Conservation (phyloP, 441 rosid genomes). For the Adansonia gregorii region DNA sequence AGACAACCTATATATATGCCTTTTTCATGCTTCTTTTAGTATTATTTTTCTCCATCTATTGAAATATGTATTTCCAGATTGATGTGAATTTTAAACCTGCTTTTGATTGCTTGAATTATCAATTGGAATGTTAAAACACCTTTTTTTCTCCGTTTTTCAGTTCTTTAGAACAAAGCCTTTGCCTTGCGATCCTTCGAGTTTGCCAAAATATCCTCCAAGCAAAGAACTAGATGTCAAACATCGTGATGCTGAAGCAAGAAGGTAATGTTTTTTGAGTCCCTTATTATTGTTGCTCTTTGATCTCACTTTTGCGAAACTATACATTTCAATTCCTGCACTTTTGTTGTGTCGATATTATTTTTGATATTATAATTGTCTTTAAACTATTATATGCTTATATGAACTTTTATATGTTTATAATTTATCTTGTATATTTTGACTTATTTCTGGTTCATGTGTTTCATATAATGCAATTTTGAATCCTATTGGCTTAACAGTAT, state of each 20-base stretch:
- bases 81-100: background rate
- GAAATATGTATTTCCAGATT: background rate
- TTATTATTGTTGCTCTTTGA: background rate
- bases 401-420: no score
- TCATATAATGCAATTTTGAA: background rate
- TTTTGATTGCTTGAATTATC: background rate
- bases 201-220: conserved; percentile 77
- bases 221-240: conserved; percentile 75
- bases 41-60: background rate
- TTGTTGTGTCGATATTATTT: background rate
- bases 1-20: background rate
- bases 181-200: conserved; percentile 59
- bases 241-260: conserved; percentile 66
- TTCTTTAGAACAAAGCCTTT: conserved; percentile 68
- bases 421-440: no score
- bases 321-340: background rate
- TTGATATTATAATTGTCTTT: no score
- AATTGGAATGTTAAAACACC: background rate
- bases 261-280: conserved; percentile 36
- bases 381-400: no score
- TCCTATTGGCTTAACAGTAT: no score
- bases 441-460: no score
- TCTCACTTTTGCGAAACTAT: background rate
- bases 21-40: background rate
- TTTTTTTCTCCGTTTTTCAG: conserved; percentile 36